These are phyloP conservation scores for Pseudozyma hubeiensis DNA, from an alignment of 1,284 basidiomycete species.

Conservation along the genomic window DNA sequence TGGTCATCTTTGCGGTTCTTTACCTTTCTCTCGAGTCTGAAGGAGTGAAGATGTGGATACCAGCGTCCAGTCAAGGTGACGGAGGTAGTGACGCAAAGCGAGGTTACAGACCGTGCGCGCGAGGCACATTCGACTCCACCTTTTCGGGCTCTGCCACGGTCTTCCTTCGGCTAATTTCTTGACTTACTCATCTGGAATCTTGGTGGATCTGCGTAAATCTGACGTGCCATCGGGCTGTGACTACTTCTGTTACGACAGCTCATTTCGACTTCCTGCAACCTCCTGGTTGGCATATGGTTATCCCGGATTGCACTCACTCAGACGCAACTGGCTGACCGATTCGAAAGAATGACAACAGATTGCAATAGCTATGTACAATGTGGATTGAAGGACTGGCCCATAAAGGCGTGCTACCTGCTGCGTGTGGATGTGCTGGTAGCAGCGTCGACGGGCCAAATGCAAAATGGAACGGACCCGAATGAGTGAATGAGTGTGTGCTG, in stretches of 20 bases:
- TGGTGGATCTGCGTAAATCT: neutral
- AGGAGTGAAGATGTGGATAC: too few species aligned
- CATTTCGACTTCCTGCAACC: neutral
- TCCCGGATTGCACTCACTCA: neutral
- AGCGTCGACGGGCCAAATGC: neutral
- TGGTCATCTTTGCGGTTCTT: constrained; percentile 4
- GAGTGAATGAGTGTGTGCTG: neutral
- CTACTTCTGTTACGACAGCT: neutral
- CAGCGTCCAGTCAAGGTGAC: too few species aligned
- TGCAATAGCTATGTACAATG: neutral
- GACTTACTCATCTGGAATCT: constrained; percentile 1
- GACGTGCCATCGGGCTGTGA: neutral
- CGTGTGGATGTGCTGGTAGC: neutral
- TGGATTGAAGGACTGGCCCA: constrained; percentile 2
- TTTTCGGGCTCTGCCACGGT: constrained; percentile 22
- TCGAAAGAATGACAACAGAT: too few species aligned
- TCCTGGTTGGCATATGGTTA: neutral
- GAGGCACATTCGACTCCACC: neutral
- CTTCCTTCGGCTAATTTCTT: constrained; percentile 23
- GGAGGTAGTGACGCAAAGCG: neutral
- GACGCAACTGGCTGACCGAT: too few species aligned
- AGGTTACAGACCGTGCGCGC: constrained; percentile 5
- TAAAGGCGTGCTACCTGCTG: neutral
- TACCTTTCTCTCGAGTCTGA: too few species aligned
- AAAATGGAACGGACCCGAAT: neutral